phyloP scores from a whole-genome alignment of 441 rosid species.

The Biscutella auriculata region DNA sequence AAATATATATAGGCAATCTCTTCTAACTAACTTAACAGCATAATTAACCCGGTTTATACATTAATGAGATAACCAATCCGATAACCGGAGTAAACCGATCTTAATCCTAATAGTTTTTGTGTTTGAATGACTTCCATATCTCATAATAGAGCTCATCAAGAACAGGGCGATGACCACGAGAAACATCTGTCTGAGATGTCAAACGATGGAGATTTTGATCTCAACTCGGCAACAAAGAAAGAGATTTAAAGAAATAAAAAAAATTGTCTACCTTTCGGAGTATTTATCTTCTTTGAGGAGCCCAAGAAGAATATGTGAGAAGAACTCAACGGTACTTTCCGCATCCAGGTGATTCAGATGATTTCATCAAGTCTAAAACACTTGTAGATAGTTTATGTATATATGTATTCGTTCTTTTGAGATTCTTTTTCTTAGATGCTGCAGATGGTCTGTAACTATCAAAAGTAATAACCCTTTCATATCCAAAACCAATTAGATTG shows the following conservation, averaged over 20 bases:
- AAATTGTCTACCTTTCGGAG: conserved; percentile 55
- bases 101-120: too few relatives aligned
- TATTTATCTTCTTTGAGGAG: conserved; percentile 48
- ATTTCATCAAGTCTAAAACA: conserved; percentile 12
- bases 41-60: too few relatives aligned
- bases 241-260: conserved; percentile 31
- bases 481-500: conserved; percentile 21
- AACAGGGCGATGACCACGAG: conserved; percentile 61
- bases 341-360: conserved; percentile 4
- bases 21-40: too few relatives aligned
- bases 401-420: neutral
- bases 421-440: conserved; percentile 6
- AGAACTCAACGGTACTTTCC: neutral
- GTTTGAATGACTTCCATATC: conserved; percentile 33
- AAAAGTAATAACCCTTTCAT: conserved; percentile 16
- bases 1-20: too few relatives aligned
- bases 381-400: conserved; percentile 20
- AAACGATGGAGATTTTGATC: conserved; percentile 29
- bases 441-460: conserved; percentile 30
- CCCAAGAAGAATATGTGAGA: conserved; percentile 28
- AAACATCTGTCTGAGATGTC: conserved; percentile 68
- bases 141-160: conserved; percentile 6
- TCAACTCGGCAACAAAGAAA: conserved; percentile 24
- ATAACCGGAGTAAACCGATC: too few relatives aligned
- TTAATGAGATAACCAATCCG: too few relatives aligned